Evolutionary conservation across 192 early-diverging fungal species (phyloP), one percentile per base, ranked within the genome.

Genomic region (Pecoramyces ruminantium): DNA sequence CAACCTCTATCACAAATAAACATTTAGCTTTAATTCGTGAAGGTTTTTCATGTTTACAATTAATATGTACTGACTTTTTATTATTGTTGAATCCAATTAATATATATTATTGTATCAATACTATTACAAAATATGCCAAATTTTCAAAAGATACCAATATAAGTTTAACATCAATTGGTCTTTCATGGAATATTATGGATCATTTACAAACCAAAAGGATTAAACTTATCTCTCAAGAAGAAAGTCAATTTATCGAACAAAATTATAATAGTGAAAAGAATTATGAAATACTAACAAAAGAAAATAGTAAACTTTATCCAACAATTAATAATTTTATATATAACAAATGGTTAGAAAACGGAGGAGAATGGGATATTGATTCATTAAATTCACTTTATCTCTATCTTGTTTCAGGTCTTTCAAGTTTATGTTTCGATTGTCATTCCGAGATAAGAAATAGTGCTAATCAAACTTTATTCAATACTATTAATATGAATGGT

Each of bases 21-120:
- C 16, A 51, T 4, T 40, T 40, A 28, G 29, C 78, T 27, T 83
- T 94, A 78, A 92, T 97, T 82, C 89, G 94, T 21, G 86, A 93
- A 67, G 95, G 94, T 14, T 99, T 99, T 82, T 92, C 96, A 12
- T 96, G 93, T 77, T 79, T 99, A 78, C 96, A 99, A 83, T 85
- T 99, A 16, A 94, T 99, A 28, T 98, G 96, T 85, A 95, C 94
- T 0, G 98, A 99, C 83, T 97, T 98, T 82, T 82, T 99, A 77
- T 89, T 93, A 16, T 87, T 93, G 11, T 83, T 98, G 82, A 86
- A 87, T 15, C 93, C 96, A 4, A 85, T 85, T 13, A 91, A 93
- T 78, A 82, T 99, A 51, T 88, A 90, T n/a, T 89, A 92, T 38
- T 96, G 95, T 81, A 94, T 98, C 79, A 88, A 93, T 78, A 92